These are phyloP conservation scores for Gypsophila paniculata DNA, from an alignment of 179 eudicot genomes.

Conservation along the genomic window DNA sequence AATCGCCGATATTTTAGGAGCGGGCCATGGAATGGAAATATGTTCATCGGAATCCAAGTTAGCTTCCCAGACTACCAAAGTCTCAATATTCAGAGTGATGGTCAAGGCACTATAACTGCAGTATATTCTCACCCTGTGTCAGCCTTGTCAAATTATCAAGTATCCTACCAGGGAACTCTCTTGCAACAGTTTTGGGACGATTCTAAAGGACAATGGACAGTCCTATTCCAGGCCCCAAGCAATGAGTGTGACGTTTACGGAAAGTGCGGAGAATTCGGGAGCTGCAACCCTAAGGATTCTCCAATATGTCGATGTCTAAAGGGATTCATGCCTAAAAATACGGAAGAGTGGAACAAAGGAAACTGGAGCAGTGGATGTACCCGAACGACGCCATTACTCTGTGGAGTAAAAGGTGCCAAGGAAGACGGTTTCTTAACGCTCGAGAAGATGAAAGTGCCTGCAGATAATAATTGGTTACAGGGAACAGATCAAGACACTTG, in stretches of 20 bases:
- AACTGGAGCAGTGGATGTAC: slow-evolving; percentile 47
- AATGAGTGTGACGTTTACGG: slow-evolving; percentile 29
- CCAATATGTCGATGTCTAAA: slow-evolving; percentile 41
- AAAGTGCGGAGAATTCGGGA: slow-evolving; percentile 47
- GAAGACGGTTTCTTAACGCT: slow-evolving; percentile 40
- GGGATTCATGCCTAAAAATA: slow-evolving; percentile 40
- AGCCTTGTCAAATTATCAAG: background rate
- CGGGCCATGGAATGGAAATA: slow-evolving; percentile 37
- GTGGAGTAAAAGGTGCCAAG: slow-evolving; percentile 18
- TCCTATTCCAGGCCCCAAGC: slow-evolving; percentile 10
- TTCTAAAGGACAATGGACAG: slow-evolving; percentile 22
- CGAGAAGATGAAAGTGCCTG: slow-evolving; percentile 36
- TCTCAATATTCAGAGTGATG: slow-evolving; percentile 15
- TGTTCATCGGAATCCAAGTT: slow-evolving; percentile 25
- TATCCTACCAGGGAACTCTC: slow-evolving; percentile 18
- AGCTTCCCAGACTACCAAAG: slow-evolving; percentile 12
- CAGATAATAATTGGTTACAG: slow-evolving; percentile 15
- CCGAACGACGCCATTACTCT: slow-evolving; percentile 28
- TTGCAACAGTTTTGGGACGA: slow-evolving; percentile 21
- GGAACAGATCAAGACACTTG: slow-evolving; percentile 21
- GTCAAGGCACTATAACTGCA: slow-evolving; percentile 14
- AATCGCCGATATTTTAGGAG: slow-evolving; percentile 26
- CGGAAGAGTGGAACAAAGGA: slow-evolving; percentile 38
- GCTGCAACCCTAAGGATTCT: slow-evolving; percentile 27
- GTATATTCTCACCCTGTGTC: slow-evolving; percentile 7